Percentiles rank a stretch among this genome's conserved stretches.
Evolutionary conservation across 73 alveolate genomes (phyloP).

Genomic region (Halteria grandinella): DNA sequence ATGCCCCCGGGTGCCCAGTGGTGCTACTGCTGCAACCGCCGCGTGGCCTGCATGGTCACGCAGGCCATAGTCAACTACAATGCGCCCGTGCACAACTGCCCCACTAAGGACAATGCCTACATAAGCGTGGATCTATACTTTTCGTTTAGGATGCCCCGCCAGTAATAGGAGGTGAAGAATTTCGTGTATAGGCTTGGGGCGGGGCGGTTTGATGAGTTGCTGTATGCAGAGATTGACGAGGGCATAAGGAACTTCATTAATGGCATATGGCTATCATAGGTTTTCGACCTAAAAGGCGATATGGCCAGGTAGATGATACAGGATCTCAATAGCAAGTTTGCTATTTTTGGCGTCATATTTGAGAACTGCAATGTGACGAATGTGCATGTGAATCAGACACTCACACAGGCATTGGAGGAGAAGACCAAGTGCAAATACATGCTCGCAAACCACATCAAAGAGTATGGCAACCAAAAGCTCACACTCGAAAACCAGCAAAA

Average conservation of each 20-base stretch:
- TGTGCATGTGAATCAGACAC: slow-evolving; percentile 48
- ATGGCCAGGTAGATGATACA: slow-evolving; percentile 59
- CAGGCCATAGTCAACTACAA: slow-evolving; percentile 64
- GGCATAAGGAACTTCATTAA: slow-evolving; percentile 68
- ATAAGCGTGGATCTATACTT: slow-evolving; percentile 66
- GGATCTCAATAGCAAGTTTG: slow-evolving; percentile 63
- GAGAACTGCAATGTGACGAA: slow-evolving; percentile 63
- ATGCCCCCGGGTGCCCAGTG: slow-evolving; percentile 75
- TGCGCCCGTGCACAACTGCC: slow-evolving; percentile 74
- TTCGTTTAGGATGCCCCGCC: slow-evolving; percentile 65
- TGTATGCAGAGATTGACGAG: slow-evolving; percentile 71
- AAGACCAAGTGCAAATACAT: slow-evolving; percentile 61
- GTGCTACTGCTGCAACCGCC: slow-evolving; percentile 62
- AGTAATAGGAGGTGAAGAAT: slow-evolving; percentile 52
- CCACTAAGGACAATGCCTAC: slow-evolving; percentile 78
- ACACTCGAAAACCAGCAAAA: slow-evolving; percentile 63
- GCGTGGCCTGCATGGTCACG: slow-evolving; percentile 74
- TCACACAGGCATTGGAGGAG: slow-evolving; percentile 63
- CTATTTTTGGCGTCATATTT: slow-evolving; percentile 66
- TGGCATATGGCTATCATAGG: slow-evolving; percentile 58
- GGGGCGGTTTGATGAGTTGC: slow-evolving; percentile 66
- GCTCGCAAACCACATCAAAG: slow-evolving; percentile 56
- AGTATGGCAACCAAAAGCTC: slow-evolving; percentile 63
- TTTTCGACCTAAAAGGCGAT: slow-evolving; percentile 70
- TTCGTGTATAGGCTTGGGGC: slow-evolving; percentile 72